Conservation (phyloP, 176 grass and related monocot genomes). For the Oryza longistaminata region DNA sequence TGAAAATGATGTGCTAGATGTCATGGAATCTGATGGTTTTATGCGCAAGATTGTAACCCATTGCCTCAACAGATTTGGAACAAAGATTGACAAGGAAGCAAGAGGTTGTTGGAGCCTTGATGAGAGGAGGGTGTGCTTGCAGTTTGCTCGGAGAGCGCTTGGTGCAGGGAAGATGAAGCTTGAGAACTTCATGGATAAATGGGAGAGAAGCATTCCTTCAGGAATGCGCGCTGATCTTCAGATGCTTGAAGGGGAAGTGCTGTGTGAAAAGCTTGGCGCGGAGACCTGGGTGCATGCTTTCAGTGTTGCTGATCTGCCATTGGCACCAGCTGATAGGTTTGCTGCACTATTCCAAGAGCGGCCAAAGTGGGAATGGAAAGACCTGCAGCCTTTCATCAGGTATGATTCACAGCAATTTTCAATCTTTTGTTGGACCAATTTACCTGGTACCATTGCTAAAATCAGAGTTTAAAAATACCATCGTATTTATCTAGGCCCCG, state of each 20-base stretch:
- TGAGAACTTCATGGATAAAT: conserved; percentile 71
- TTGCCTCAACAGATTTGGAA: conserved; percentile 72
- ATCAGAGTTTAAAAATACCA: too few relatives aligned
- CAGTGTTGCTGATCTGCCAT: conserved; percentile 63
- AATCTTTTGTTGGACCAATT: not conserved
- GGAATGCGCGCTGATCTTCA: conserved; percentile 63
- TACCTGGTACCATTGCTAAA: too few relatives aligned
- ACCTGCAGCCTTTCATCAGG: conserved; percentile 92
- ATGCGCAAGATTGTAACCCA: conserved; percentile 52
- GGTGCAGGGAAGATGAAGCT: conserved; percentile 76
- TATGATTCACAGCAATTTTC: conserved; percentile 15
- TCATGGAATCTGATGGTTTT: conserved; percentile 83
- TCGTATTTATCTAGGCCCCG: too few relatives aligned
- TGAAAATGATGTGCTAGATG: conserved; percentile 59
- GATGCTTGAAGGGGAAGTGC: conserved; percentile 90
- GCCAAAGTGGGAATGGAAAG: conserved; percentile 86
- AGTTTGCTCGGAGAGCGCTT: conserved; percentile 60
- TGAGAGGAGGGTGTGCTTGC: conserved; percentile 65
- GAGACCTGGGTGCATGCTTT: conserved; percentile 86
- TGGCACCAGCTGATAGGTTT: conserved; percentile 72
- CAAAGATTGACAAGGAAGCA: conserved; percentile 44
- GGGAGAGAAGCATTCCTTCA: conserved; percentile 65
- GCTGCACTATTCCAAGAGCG: conserved; percentile 64
- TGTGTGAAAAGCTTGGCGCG: conserved; percentile 74
- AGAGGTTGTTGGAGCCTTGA: conserved; percentile 62